phyloP scores from a whole-genome alignment of 2,329 filamentous ascomycete genomes.

The Diplodia sapinea region DNA sequence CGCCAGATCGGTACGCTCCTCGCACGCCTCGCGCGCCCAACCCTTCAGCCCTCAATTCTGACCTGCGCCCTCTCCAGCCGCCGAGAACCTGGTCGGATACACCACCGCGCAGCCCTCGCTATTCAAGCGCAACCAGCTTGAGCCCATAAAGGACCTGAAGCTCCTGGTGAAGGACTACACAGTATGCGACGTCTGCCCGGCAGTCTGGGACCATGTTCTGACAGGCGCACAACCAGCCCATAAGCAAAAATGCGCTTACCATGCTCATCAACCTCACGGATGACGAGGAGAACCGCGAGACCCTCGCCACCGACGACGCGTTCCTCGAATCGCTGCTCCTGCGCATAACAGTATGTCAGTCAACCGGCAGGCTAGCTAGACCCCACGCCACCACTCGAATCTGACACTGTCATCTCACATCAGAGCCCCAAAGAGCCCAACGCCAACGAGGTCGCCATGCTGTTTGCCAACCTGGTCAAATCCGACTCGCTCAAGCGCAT shows the following conservation, averaged over 20 bases:
- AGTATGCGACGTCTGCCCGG: constrained; percentile 52
- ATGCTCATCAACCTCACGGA: constrained; percentile 87
- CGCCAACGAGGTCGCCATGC: constrained; percentile 85
- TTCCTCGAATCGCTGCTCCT: constrained; percentile 77
- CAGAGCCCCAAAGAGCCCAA: constrained; percentile 77
- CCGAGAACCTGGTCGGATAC: constrained; percentile 86
- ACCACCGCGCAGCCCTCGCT: constrained; percentile 75
- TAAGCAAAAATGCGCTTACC: constrained; percentile 89
- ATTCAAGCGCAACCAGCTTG: constrained; percentile 81
- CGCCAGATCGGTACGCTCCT: constrained; percentile 70
- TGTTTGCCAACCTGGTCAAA: constrained; percentile 90
- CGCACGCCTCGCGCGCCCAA: constrained; percentile 33
- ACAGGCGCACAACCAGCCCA: constrained; percentile 62
- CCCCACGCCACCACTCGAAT: background rate
- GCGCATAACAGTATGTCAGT: constrained; percentile 75
- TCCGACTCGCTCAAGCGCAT: constrained; percentile 74
- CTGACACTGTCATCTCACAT: background rate
- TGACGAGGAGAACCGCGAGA: constrained; percentile 75
- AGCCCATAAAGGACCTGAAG: constrained; percentile 86
- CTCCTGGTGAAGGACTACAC: constrained; percentile 82
- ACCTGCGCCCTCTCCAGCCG: constrained; percentile 58
- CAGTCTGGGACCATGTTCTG: background rate
- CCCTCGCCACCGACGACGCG: constrained; percentile 75
- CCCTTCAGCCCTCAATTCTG: constrained; percentile 34
- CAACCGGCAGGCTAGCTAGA: constrained; percentile 32